phyloP scores from a whole-genome alignment of 441 rosid genomes.

The Rhodomyrtus psidioides region DNA sequence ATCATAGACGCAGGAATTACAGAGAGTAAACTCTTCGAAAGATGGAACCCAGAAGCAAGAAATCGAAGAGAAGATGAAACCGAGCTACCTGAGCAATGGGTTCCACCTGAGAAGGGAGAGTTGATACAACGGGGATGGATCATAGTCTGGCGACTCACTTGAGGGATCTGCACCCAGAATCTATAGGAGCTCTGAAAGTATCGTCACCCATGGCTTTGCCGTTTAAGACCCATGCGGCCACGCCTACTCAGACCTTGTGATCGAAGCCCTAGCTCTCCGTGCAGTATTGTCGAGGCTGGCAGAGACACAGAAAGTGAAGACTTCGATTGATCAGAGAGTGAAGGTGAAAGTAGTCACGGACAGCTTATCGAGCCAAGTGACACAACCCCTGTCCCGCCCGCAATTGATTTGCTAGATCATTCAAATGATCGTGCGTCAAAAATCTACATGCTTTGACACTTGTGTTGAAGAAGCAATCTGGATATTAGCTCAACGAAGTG shows the following conservation, averaged over 20 bases:
- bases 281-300: background rate
- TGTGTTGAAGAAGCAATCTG: too few species aligned
- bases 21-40: background rate
- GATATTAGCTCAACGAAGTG: too few species aligned
- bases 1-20: too few species aligned
- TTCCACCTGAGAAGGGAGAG: background rate
- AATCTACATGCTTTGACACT: too few species aligned
- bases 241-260: background rate
- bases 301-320: background rate
- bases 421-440: too few species aligned
- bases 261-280: background rate
- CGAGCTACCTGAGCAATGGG: background rate
- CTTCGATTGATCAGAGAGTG: fast-evolving
- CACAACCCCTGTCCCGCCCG: too few species aligned
- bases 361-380: background rate
- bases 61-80: background rate
- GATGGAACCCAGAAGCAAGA: background rate
- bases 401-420: too few species aligned
- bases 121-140: background rate
- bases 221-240: background rate
- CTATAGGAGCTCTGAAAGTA: background rate
- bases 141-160: background rate
- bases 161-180: background rate
- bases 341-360: background rate
- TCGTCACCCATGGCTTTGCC: background rate